Evolutionary conservation across 306 rosid species (phyloP), one percentile per base, ranked within the genome.

Genomic region (Acacia crassicarpa): DNA sequence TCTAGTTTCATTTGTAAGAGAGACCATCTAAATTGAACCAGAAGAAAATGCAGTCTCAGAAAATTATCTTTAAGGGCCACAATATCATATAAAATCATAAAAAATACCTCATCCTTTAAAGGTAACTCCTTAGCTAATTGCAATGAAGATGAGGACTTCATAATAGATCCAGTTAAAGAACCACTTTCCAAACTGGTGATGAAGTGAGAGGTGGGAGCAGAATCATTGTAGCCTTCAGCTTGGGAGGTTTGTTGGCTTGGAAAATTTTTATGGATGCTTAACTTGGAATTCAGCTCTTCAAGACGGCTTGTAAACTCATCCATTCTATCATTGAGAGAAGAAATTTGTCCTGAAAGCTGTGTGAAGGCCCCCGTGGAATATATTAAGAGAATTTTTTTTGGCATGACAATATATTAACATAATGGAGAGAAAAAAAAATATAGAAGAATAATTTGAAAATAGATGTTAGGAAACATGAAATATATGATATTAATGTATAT

Each of bases 321-420:
- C 89, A 91, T 91, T 75, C 93, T 86, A 67, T 91, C 95, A 80
- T 84, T 91, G 63, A 91, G 82, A 4, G 91, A 91, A 4, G 93
- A 88, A 51, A 91, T 91, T 84, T 91, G 95, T 76, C 89, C 95
- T 61, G 90, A 85, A 62, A 91, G 91, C 89, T 86, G 93, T 58
- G 82, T 88, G 23, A 84, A 70, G 79, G 79, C 83, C 19, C 93
- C 93, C 91, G 84, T 82, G 45, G 43, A 32, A 77, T 72, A 25
- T 51, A 8, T 65, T 76, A 81, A 14, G 72, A 41, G 78, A 58
- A 20, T 27, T 30, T 30, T 32, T 38, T 38, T 5, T 5, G 41
- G 41, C 41, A 7, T 5, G 41, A 38, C 43, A 32, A 77, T 72
- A 25, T 51, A 8, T 65, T 76, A 81, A 14, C 6, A 38, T 38